These are phyloP conservation scores for Phytomonas sp. DNA, from an alignment of 208 protist species.

Conservation along the genomic window DNA sequence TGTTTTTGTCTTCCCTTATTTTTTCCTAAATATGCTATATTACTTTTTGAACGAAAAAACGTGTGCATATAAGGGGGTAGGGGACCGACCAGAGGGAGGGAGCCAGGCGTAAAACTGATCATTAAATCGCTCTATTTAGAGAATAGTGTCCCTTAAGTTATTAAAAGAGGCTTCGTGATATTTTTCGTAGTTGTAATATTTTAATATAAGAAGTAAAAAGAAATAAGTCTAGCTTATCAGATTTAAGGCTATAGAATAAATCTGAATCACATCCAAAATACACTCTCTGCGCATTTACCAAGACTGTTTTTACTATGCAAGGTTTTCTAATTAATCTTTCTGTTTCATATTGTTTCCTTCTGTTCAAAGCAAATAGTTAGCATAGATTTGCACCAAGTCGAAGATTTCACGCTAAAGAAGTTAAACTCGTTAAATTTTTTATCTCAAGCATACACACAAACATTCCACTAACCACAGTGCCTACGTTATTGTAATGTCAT, in stretches of 20 bases:
- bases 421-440: not conserved
- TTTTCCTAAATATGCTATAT: slow-evolving; percentile 5
- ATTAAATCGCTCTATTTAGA: not conserved
- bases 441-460: slow-evolving; percentile 4
- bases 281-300: not conserved
- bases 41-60: slow-evolving; percentile 7
- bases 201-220: slow-evolving; percentile 12
- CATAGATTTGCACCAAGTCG: not conserved
- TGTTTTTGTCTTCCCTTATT: not conserved
- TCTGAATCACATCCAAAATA: not conserved
- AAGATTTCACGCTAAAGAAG: not conserved
- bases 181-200: slow-evolving; percentile 13
- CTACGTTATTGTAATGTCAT: not conserved
- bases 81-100: not conserved
- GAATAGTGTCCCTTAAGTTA: not conserved
- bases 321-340: slow-evolving; percentile 7
- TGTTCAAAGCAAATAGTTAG: not conserved
- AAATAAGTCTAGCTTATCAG: slow-evolving; percentile 10
- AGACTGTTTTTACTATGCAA: slow-evolving; percentile 9
- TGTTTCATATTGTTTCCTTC: not conserved
- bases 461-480: not conserved
- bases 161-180: slow-evolving; percentile 4
- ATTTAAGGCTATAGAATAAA: slow-evolving; percentile 4
- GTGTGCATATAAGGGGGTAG: not conserved
- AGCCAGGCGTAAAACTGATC: not conserved